A percentile compares a stretch with the other conserved stretches of the same genome.
Conservation (phyloP, 371 early-diverging fungal genomes). For the Nematocida sp. region DNA sequence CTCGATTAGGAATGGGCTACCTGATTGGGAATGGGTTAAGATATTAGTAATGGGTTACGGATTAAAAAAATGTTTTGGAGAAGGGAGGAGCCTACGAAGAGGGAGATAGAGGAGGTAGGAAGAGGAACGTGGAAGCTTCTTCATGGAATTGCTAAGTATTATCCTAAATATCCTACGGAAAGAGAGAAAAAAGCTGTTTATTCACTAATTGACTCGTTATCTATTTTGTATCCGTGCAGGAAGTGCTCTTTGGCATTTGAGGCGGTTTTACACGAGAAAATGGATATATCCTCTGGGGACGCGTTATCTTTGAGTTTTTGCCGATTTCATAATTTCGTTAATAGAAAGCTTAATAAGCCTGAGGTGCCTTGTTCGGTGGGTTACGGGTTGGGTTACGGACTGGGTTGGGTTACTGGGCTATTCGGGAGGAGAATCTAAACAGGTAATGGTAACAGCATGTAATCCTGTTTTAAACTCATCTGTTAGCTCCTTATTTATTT, state of each 20-base stretch:
- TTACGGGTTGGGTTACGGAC: not conserved
- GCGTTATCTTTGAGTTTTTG: constrained; percentile 22
- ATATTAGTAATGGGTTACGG: too few relatives aligned
- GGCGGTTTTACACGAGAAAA: not conserved
- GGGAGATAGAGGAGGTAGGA: constrained; percentile 26
- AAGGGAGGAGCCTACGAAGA: too few relatives aligned
- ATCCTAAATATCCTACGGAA: constrained; percentile 11
- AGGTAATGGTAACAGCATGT: constrained; percentile 39
- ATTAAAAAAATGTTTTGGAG: too few relatives aligned
- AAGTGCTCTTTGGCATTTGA: constrained; percentile 12
- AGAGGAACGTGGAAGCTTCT: constrained; percentile 33
- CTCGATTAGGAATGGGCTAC: too few relatives aligned
- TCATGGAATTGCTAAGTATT: constrained; percentile 38
- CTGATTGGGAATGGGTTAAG: not conserved
- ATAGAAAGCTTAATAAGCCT: constrained; percentile 29
- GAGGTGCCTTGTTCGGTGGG: not conserved
- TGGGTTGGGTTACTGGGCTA: not conserved
- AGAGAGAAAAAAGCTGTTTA: constrained; percentile 15
- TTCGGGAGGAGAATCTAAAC: not conserved
- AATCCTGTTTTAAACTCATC: constrained; percentile 40
- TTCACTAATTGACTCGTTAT: constrained; percentile 14
- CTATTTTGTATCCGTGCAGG: constrained; percentile 38
- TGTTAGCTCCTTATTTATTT: constrained; percentile 30
- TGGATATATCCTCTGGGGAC: not conserved
- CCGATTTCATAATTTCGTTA: constrained; percentile 37